These are phyloP conservation scores for Prunus fruticosa DNA, from an alignment of 306 rosid species.

Conservation along the genomic window DNA sequence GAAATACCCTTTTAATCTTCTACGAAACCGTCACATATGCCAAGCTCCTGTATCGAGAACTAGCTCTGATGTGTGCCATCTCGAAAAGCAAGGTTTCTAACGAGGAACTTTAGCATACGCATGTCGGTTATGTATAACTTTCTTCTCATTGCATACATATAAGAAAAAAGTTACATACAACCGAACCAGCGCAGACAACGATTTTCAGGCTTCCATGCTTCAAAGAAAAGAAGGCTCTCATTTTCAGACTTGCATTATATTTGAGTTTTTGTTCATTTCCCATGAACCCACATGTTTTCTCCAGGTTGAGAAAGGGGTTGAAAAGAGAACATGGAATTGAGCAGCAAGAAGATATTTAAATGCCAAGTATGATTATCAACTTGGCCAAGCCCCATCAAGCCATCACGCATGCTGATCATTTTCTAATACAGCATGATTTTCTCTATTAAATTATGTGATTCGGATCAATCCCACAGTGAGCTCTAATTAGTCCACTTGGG, in stretches of 20 bases:
- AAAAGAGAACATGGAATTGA: slow-evolving; percentile 15
- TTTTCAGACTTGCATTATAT: background rate
- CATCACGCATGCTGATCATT: slow-evolving; percentile 16
- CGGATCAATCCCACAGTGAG: slow-evolving; percentile 4
- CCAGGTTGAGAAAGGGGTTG: background rate
- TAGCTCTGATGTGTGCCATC: too few relatives aligned
- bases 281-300: slow-evolving; percentile 4
- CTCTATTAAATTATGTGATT: slow-evolving; percentile 22
- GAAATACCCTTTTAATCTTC: slow-evolving; percentile 19
- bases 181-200: background rate
- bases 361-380: background rate
- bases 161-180: too few relatives aligned
- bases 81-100: too few relatives aligned
- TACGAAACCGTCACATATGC: background rate
- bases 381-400: slow-evolving; percentile 11
- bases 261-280: background rate
- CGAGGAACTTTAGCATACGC: too few relatives aligned
- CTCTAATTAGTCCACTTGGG: slow-evolving; percentile 5
- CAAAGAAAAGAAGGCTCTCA: background rate
- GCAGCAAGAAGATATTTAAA: background rate
- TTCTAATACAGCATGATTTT: slow-evolving; percentile 22
- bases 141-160: too few relatives aligned
- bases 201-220: background rate
- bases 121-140: too few relatives aligned
- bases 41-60: background rate